A percentile compares a stretch with the other conserved stretches of the same genome.
Conservation (phyloP, 805 yeast species). For the Cyberlindnera amylophila region DNA sequence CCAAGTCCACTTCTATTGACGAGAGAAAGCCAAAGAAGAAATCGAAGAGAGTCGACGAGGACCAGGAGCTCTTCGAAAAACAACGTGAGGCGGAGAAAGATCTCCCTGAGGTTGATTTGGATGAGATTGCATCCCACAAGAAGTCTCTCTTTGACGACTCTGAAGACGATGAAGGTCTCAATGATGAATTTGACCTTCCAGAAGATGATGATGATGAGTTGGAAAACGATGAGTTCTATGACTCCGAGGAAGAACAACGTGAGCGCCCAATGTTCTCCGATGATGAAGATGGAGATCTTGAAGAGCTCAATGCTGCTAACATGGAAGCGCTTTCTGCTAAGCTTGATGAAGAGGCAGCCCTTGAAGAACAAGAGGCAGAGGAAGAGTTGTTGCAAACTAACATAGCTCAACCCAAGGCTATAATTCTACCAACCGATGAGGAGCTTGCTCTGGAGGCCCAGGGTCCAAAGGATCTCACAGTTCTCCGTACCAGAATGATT, state of each 20-base stretch:
- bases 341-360: conserved; percentile 57
- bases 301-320: conserved; percentile 75
- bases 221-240: conserved; percentile 35
- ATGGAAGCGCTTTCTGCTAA: conserved; percentile 74
- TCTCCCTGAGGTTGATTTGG: conserved; percentile 63
- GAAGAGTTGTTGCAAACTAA: conserved; percentile 58
- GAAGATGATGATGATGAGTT: conserved; percentile 40
- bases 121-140: conserved; percentile 64
- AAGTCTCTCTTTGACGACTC: conserved; percentile 71
- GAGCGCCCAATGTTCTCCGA: conserved; percentile 28
- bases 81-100: conserved; percentile 39
- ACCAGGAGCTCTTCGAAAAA: conserved; percentile 23
- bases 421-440: conserved; percentile 68
- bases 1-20: conserved; percentile 10
- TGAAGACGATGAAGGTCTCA: conserved; percentile 32
- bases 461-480: conserved; percentile 70
- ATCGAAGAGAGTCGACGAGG: conserved; percentile 25
- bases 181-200: conserved; percentile 55
- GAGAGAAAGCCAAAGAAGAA: conserved; percentile 17
- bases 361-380: conserved; percentile 60
- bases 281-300: conserved; percentile 55
- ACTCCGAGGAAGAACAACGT: conserved; percentile 27
- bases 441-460: conserved; percentile 47
- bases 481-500: conserved; percentile 88
- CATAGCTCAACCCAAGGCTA: conserved; percentile 66